Evolutionary conservation across 768 basidiomycete genomes (phyloP).

Genomic region (Scleroderma bovista): DNA sequence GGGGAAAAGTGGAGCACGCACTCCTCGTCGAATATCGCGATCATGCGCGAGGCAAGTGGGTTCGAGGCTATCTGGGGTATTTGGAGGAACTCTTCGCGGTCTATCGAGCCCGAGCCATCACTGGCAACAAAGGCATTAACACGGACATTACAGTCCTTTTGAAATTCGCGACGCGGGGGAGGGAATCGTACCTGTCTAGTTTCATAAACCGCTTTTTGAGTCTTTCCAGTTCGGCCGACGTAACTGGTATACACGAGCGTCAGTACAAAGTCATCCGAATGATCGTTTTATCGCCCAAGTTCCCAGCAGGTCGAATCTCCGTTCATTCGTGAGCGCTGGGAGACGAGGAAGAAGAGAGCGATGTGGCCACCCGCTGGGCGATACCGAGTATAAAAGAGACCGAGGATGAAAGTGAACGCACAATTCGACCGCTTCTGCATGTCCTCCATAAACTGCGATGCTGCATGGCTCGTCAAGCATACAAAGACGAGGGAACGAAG

Average conservation of each 20-base stretch:
- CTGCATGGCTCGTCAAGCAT: slow-evolving; percentile 32
- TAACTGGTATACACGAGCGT: slow-evolving; percentile 56
- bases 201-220: slow-evolving; percentile 99
- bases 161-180: too few relatives aligned
- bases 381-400: neutral
- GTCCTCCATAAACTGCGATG: slow-evolving; percentile 95
- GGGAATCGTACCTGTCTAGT: slow-evolving; percentile 69
- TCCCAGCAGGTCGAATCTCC: neutral
- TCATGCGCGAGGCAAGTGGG: slow-evolving; percentile 94
- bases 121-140: slow-evolving; percentile 32
- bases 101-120: slow-evolving; percentile 96
- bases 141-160: neutral
- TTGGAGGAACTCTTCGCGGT: slow-evolving; percentile 97
- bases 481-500: neutral
- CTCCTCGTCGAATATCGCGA: slow-evolving; percentile 99
- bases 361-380: neutral
- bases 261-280: neutral
- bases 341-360: neutral
- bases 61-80: slow-evolving; percentile 99
- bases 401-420: slow-evolving; percentile 39
- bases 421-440: slow-evolving; percentile 98
- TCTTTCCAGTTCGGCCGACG: slow-evolving; percentile 86
- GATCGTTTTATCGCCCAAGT: too few relatives aligned
- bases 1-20: slow-evolving; percentile 39
- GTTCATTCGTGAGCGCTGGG: neutral